These are phyloP conservation scores for Cytospora piceicola DNA, from an alignment of 2,329 filamentous ascomycete species.

Conservation along the genomic window DNA sequence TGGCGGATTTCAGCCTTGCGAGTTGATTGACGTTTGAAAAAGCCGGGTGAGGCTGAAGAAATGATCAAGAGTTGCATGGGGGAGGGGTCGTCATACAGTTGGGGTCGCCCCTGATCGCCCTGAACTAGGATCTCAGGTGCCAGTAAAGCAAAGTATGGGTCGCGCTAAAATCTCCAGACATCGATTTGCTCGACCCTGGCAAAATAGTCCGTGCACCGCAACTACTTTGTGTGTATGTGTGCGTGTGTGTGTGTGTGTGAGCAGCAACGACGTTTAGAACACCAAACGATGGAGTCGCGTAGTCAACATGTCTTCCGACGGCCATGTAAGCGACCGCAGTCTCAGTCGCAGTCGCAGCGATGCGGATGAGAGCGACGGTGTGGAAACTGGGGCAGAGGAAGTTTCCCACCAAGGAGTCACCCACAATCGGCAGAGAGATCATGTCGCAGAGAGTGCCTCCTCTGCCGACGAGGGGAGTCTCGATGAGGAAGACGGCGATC, in stretches of 20 bases:
- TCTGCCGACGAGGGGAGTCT: background rate
- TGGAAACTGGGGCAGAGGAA: background rate
- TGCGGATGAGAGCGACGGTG: background rate
- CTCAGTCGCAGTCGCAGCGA: constrained; percentile 1
- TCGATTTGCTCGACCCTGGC: background rate
- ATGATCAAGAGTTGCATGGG: background rate
- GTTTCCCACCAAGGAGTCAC: background rate
- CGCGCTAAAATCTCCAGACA: background rate
- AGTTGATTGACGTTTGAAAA: constrained; percentile 18
- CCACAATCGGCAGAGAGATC: background rate
- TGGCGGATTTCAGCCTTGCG: constrained; percentile 28
- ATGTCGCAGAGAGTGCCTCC: background rate
- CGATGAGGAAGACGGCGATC: background rate
- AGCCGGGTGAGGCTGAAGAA: constrained; percentile 19
- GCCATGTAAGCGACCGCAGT: constrained; percentile 16
- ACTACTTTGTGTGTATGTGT: background rate
- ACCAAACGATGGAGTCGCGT: background rate
- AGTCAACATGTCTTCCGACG: constrained; percentile 14
- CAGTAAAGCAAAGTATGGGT: background rate
- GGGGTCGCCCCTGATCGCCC: background rate
- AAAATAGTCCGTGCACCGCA: background rate
- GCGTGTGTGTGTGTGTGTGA: background rate
- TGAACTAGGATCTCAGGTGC: too few species aligned
- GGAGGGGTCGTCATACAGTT: background rate
- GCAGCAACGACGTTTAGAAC: too few species aligned